Base-by-base conservation (phyloP, 1,139 yeast genomes). In the Nadsonia commutata region DNA sequence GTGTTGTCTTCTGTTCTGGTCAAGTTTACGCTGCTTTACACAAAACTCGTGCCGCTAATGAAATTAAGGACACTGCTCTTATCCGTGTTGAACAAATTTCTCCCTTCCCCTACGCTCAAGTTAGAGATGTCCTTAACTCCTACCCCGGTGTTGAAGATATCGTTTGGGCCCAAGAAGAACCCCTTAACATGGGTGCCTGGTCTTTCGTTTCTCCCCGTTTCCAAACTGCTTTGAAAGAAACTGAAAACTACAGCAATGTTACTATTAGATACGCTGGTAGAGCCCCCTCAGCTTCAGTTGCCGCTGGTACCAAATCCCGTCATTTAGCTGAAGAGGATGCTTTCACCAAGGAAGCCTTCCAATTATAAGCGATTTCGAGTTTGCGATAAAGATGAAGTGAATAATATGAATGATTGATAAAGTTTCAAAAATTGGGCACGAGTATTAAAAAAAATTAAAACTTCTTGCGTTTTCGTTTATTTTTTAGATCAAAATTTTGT, bases 141-240 rank as follows among this genome's bases (percentile, higher is more conserved):
- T 93, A 81, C 72, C 85, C 94, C 59, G 78, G 78, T 63, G 62
- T 80, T 50, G 80, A 81, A 64, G 98, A 93, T 62, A 69, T 93
- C 56, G 94, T 86, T 40, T 93, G 93, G 93, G 81, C 94, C 67
- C 98, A 93, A 71, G 99, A 93, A 71, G 99, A 93, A 72, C 98
- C 98, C 56, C 75, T 90, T 68, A 93, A 93, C 71, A 90, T 90
- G 80, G 98, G 98, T 66, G 70, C 84, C 43, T 88, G 82, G 82
- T 62, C 80, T 36, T 85, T 61, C 58, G 86, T 71, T 48, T 70
- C 72, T 51, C 98, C 96, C 62, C 82, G 98, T 70, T 65, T 90
- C 48, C 67, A 69, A 48, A 82, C 94, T 41, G 72, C 80, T 40
- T 66, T 90, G 63, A 72, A 71, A 51, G 84, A 84, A 67, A 81